Percentiles rank a stretch among this genome's conserved stretches.
Conservation (phyloP, 768 basidiomycete genomes). For the Myochromella boudieri region DNA sequence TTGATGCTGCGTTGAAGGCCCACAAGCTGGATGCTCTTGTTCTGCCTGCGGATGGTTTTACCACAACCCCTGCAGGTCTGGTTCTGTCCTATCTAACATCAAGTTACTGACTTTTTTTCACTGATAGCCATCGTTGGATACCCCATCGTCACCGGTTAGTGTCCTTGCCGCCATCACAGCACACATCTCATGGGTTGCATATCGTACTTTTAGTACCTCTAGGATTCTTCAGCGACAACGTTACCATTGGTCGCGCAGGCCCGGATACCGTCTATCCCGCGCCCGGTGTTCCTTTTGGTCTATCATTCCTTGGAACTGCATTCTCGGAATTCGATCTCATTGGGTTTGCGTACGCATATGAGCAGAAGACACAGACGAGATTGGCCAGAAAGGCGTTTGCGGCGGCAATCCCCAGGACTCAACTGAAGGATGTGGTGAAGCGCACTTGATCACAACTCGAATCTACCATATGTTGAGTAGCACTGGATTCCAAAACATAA, state of each 20-base stretch:
- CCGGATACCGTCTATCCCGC: slow-evolving; percentile 45
- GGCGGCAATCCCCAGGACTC: slow-evolving; percentile 58
- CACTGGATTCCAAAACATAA: too few species aligned
- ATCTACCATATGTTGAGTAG: too few species aligned
- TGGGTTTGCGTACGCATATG: slow-evolving; percentile 61
- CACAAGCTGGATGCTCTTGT: slow-evolving; percentile 53
- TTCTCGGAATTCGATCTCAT: slow-evolving; percentile 61
- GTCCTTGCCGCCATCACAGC: background rate
- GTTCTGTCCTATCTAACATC: background rate
- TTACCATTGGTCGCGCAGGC: slow-evolving; percentile 37
- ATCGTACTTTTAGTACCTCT: slow-evolving; percentile 46
- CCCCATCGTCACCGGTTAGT: slow-evolving; percentile 61
- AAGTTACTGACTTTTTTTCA: slow-evolving; percentile 2
- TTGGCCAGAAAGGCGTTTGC: slow-evolving; percentile 46
- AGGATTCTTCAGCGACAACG: slow-evolving; percentile 54
- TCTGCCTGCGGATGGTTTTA: slow-evolving; percentile 42
- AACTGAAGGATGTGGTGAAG: slow-evolving; percentile 37
- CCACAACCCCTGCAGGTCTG: slow-evolving; percentile 39
- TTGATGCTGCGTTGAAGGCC: slow-evolving; percentile 48
- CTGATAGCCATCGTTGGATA: slow-evolving; percentile 59
- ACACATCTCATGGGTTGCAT: background rate
- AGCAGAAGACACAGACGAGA: slow-evolving; percentile 59
- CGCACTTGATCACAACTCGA: too few species aligned
- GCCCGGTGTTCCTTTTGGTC: slow-evolving; percentile 60
- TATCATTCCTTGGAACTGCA: slow-evolving; percentile 61